Evolutionary conservation across 2,329 filamentous ascomycete genomes (phyloP).

Genomic region (Aspergillus versicolor): DNA sequence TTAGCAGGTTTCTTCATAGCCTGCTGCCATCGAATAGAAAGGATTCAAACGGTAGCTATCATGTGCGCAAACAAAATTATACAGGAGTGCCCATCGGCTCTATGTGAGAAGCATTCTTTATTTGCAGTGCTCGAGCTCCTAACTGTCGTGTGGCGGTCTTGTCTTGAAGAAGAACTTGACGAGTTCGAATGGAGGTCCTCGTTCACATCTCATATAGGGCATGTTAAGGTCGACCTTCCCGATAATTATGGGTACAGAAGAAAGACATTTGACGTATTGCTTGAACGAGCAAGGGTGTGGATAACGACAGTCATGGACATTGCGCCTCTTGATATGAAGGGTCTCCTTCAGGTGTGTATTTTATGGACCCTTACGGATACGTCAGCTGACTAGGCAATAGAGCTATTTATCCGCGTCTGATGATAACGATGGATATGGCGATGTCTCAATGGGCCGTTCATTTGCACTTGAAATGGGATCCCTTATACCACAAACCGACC

Average conservation of each 20-base stretch:
- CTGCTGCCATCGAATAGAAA: constrained; percentile 90
- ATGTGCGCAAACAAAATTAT: constrained; percentile 84
- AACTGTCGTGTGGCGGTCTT: constrained; percentile 92
- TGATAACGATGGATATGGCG: constrained; percentile 85
- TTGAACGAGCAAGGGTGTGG: constrained; percentile 77
- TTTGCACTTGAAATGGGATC: constrained; percentile 93
- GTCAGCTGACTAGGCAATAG: constrained; percentile 38
- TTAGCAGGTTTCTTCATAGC: constrained; percentile 80
- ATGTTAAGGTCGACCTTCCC: constrained; percentile 84
- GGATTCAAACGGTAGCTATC: constrained; percentile 85
- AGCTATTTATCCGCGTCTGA: constrained; percentile 95
- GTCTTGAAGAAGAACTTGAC: constrained; percentile 90
- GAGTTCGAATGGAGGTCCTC: constrained; percentile 83
- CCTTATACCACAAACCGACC: constrained; percentile 79
- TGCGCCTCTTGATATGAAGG: constrained; percentile 90
- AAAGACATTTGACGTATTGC: constrained; percentile 73
- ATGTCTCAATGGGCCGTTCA: constrained; percentile 87
- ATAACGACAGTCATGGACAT: constrained; percentile 76
- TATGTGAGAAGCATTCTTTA: constrained; percentile 86
- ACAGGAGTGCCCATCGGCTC: constrained; percentile 76
- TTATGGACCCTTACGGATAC: not conserved
- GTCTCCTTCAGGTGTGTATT: constrained; percentile 64
- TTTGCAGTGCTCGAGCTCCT: constrained; percentile 91
- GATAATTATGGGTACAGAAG: constrained; percentile 85
- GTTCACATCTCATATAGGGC: constrained; percentile 73